Percentiles rank a stretch among this genome's conserved stretches.
Conservation (phyloP, 139 green algal species). For the Chlorella vulgaris region DNA sequence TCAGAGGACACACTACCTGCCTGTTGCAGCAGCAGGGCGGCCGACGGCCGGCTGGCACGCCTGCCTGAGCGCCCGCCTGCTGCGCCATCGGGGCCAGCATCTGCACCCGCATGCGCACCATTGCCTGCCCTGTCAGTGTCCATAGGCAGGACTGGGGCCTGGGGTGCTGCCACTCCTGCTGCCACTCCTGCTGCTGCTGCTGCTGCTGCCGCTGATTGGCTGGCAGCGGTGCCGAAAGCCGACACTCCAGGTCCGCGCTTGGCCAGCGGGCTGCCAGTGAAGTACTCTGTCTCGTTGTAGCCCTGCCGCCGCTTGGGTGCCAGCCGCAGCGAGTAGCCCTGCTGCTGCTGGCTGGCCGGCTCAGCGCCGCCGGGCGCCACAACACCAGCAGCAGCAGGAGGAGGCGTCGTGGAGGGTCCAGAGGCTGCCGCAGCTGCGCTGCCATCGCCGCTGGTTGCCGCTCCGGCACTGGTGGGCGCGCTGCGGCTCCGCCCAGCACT, state of each 20-base stretch:
- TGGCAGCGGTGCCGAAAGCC: neutral
- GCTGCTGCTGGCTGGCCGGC: neutral
- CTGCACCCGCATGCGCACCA: neutral
- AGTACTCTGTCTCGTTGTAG: neutral
- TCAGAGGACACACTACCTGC: neutral
- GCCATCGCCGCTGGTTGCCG: neutral
- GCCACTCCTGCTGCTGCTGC: neutral
- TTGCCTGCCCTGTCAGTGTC: neutral
- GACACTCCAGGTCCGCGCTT: neutral
- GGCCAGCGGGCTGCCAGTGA: neutral
- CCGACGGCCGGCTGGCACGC: neutral
- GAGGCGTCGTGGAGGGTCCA: neutral
- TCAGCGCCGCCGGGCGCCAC: neutral
- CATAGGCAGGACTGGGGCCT: neutral
- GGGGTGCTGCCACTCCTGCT: neutral
- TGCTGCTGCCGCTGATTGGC: neutral
- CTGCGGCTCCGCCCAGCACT: neutral
- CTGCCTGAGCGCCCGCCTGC: neutral
- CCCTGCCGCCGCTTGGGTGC: slow-evolving; percentile 16
- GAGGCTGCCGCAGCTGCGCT: neutral
- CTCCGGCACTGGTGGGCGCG: neutral
- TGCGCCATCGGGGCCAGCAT: neutral
- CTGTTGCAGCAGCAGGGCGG: slow-evolving; percentile 6
- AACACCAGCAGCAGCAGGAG: neutral
- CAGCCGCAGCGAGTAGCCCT: neutral